These are phyloP conservation scores for Aspergillus tamarii DNA, from an alignment of 2,329 filamentous ascomycete genomes.

Conservation along the genomic window DNA sequence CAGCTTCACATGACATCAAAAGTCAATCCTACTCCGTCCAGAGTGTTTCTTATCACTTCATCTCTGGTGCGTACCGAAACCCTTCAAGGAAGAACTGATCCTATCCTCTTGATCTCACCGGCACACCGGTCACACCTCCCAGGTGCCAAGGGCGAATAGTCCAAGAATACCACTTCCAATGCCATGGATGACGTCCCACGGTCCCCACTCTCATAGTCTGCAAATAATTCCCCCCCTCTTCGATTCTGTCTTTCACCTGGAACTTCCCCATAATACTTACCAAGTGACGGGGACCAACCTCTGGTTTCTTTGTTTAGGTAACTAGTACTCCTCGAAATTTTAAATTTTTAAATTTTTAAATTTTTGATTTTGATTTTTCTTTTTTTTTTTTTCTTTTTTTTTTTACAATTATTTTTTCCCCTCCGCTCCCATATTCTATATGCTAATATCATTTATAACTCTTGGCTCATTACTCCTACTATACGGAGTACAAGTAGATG, in stretches of 20 bases:
- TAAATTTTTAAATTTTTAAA: background rate
- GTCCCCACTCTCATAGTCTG: background rate
- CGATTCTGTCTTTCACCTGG: background rate
- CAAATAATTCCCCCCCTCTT: background rate
- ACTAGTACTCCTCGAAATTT: background rate
- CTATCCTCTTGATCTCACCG: conserved; percentile 13
- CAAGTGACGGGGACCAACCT: background rate
- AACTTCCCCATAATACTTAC: background rate
- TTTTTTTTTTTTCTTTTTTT: background rate
- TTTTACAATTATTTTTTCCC: background rate
- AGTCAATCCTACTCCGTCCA: background rate
- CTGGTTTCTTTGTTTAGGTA: background rate
- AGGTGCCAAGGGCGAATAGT: conserved; percentile 8
- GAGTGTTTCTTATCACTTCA: background rate
- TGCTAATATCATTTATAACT: background rate
- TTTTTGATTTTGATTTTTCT: no score
- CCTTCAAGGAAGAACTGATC: background rate
- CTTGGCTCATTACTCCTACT: background rate
- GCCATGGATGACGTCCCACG: conserved; percentile 10
- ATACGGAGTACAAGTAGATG: no score
- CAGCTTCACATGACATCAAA: conserved; percentile 1
- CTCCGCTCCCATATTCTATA: background rate
- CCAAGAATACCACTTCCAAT: background rate
- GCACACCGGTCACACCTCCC: conserved; percentile 15
- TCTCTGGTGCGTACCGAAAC: background rate